Conservation (phyloP, 169 alveolate species). For the Perkinsus chesapeaki region DNA sequence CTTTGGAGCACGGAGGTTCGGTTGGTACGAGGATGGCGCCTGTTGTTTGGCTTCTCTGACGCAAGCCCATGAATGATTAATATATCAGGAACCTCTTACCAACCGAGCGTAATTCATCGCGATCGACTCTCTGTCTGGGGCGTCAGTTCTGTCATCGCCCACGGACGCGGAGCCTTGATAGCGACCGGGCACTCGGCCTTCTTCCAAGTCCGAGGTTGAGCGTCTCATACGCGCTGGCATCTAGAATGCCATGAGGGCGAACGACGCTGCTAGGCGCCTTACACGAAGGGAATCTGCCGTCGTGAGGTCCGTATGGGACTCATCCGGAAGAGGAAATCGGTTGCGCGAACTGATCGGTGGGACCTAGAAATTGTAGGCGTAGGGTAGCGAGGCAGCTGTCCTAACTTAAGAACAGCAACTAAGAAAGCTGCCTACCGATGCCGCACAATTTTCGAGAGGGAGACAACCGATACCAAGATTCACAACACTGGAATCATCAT, state of each 20-base stretch:
- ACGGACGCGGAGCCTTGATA: neutral
- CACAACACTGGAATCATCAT: neutral
- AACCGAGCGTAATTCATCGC: neutral
- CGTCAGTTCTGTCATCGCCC: neutral
- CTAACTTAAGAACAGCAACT: neutral
- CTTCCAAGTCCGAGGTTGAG: neutral
- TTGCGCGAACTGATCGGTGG: neutral
- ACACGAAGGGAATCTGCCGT: no score
- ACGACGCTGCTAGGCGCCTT: no score
- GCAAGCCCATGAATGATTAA: neutral
- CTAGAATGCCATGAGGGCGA: no score
- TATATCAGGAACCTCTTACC: neutral
- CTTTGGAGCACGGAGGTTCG: neutral
- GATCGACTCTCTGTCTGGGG: neutral
- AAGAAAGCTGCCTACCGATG: neutral
- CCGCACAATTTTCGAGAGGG: neutral
- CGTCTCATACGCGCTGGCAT: no score
- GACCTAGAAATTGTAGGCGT: no score
- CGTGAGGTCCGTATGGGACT: no score
- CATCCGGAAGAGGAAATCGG: no score
- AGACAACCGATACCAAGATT: neutral
- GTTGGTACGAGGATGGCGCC: neutral
- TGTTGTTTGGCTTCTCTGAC: neutral
- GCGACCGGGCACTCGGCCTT: neutral
- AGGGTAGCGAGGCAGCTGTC: no score